Evolutionary conservation across 192 early-diverging fungal genomes (phyloP).

Genomic region (Mortierella hygrophila): DNA sequence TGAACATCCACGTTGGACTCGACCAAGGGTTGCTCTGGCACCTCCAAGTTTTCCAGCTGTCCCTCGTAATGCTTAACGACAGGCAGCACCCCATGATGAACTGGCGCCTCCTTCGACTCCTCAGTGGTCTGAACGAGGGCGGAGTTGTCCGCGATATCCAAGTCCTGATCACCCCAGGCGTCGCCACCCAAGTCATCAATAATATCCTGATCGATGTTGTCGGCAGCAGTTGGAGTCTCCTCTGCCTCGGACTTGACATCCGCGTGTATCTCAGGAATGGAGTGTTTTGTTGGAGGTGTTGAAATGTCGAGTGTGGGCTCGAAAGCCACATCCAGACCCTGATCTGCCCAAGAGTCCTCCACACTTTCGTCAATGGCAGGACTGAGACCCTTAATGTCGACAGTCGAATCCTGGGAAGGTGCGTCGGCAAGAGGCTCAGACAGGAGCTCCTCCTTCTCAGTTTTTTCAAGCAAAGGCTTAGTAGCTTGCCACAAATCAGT

Average conservation of each 20-base stretch:
- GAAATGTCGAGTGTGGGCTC: neutral
- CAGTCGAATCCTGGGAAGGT: neutral
- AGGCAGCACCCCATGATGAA: neutral
- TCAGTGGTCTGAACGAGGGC: neutral
- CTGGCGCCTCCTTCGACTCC: neutral
- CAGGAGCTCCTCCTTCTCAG: neutral
- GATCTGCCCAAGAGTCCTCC: neutral
- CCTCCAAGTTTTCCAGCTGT: neutral
- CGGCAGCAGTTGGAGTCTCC: neutral
- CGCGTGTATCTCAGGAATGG: neutral
- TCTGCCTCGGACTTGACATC: neutral
- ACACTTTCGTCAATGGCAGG: neutral
- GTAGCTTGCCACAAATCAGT: slow-evolving; percentile 10
- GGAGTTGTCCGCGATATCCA: neutral
- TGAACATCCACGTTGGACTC: neutral
- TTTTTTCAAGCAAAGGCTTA: neutral
- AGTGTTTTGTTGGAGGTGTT: neutral
- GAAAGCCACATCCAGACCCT: neutral
- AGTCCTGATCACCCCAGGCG: slow-evolving; percentile 8
- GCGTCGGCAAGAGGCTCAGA: neutral
- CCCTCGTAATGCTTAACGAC: neutral
- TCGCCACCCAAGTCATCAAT: neutral
- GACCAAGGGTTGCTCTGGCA: neutral
- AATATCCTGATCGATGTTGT: neutral
- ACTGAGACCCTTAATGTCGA: neutral